phyloP scores from a whole-genome alignment of 2,329 filamentous ascomycete species.

The Apiospora marii region DNA sequence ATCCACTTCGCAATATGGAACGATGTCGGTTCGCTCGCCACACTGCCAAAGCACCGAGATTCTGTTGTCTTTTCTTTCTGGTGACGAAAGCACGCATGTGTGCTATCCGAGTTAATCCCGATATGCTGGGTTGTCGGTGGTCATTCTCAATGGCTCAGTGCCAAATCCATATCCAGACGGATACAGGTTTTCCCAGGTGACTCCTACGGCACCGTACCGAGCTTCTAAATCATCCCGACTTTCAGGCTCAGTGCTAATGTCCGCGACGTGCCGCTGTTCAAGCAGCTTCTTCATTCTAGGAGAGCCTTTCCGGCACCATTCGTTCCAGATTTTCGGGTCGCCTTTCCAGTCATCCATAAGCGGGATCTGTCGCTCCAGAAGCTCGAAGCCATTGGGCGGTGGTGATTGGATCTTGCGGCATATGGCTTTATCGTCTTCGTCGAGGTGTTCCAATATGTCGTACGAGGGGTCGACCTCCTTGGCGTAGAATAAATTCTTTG shows the following conservation, averaged over 20 bases:
- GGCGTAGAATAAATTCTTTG: background rate
- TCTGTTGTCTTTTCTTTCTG: no score
- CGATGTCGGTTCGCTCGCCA: no score
- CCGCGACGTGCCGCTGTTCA: background rate
- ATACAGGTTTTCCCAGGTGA: background rate
- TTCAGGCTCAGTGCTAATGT: background rate
- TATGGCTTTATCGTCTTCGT: background rate
- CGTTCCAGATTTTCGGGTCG: background rate
- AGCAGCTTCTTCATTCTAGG: constrained; percentile 1
- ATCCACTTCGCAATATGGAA: no score
- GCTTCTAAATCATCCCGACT: background rate
- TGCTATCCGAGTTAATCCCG: no score
- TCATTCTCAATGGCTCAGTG: no score
- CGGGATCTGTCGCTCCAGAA: background rate
- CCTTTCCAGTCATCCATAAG: background rate
- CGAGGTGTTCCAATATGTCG: background rate
- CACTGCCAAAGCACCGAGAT: no score
- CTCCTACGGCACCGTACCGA: background rate
- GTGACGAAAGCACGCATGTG: no score
- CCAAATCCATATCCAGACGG: no score
- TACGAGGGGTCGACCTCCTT: background rate
- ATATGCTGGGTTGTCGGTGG: no score
- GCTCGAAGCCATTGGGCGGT: background rate
- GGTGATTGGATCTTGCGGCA: background rate
- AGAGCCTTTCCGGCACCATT: background rate